Evolutionary conservation across 345 rosid species (phyloP).

Genomic region (Eutrema heterophyllum): DNA sequence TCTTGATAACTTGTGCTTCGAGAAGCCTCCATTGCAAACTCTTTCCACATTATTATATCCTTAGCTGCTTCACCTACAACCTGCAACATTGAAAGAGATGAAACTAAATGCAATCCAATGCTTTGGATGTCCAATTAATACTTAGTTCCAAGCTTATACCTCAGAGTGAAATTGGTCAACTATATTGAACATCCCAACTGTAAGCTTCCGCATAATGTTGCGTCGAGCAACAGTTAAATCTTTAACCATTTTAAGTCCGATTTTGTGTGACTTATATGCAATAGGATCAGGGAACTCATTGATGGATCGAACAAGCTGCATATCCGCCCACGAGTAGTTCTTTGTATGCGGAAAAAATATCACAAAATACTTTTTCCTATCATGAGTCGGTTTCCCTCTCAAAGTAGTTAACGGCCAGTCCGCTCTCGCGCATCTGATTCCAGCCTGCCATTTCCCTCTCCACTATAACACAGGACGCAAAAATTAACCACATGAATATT

Average conservation of each 20-base stretch:
- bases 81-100: constrained; percentile 38
- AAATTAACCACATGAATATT: not conserved
- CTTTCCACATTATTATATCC: constrained; percentile 81
- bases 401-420: constrained; percentile 94
- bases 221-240: constrained; percentile 80
- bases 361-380: constrained; percentile 84
- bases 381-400: constrained; percentile 95
- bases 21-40: constrained; percentile 86
- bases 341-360: constrained; percentile 88
- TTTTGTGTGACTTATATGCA: constrained; percentile 67
- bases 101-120: constrained; percentile 1
- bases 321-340: constrained; percentile 99
- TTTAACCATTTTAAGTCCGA: constrained; percentile 78
- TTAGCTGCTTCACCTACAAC: constrained; percentile 72
- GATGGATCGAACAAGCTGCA: constrained; percentile 71
- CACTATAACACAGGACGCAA: constrained; percentile 52
- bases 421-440: constrained; percentile 87
- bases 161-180: constrained; percentile 76
- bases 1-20: constrained; percentile 70
- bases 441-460: constrained; percentile 99
- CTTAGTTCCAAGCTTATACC: constrained; percentile 35
- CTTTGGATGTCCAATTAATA: not conserved
- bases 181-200: constrained; percentile 81
- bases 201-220: constrained; percentile 77
- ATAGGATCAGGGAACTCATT: constrained; percentile 85